phyloP scores from a whole-genome alignment of 257 asterid genomes.

The Rubia yunnanensis region DNA sequence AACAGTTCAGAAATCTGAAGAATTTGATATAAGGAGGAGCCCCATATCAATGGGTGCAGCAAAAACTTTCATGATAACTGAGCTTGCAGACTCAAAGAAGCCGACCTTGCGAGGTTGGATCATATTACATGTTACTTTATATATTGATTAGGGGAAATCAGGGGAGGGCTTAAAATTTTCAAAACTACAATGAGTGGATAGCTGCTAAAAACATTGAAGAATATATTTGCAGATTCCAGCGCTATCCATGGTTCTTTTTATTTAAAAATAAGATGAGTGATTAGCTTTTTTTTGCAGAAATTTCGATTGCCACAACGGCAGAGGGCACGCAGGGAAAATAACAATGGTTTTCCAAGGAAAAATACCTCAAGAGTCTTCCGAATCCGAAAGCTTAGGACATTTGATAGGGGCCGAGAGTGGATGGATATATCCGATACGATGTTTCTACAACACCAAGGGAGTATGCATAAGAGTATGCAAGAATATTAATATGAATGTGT shows the following conservation, averaged over 20 bases:
- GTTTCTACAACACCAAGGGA: too few relatives aligned
- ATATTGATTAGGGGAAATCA: too few relatives aligned
- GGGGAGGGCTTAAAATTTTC: not conserved
- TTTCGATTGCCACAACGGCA: conserved; percentile 69
- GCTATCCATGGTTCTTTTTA: not conserved
- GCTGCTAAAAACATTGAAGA: not conserved
- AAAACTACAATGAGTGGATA: not conserved
- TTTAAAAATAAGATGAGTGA: not conserved
- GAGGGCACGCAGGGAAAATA: conserved; percentile 70
- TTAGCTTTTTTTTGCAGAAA: conserved; percentile 35
- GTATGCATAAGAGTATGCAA: too few relatives aligned
- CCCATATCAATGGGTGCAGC: conserved; percentile 90
- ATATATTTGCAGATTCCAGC: not conserved
- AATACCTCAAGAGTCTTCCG: conserved; percentile 58
- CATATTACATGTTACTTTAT: conserved; percentile 6
- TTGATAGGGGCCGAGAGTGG: not conserved
- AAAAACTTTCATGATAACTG: conserved; percentile 70
- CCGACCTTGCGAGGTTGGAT: conserved; percentile 59
- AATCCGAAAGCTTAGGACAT: conserved; percentile 39
- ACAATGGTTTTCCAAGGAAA: conserved; percentile 67
- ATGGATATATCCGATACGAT: too few relatives aligned
- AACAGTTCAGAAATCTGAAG: conserved; percentile 77
- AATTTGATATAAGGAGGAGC: conserved; percentile 86
- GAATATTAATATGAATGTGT: too few relatives aligned
- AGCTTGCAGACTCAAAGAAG: conserved; percentile 66